phyloP scores from a whole-genome alignment of 1,284 basidiomycete genomes.

The Ustilago tritici region DNA sequence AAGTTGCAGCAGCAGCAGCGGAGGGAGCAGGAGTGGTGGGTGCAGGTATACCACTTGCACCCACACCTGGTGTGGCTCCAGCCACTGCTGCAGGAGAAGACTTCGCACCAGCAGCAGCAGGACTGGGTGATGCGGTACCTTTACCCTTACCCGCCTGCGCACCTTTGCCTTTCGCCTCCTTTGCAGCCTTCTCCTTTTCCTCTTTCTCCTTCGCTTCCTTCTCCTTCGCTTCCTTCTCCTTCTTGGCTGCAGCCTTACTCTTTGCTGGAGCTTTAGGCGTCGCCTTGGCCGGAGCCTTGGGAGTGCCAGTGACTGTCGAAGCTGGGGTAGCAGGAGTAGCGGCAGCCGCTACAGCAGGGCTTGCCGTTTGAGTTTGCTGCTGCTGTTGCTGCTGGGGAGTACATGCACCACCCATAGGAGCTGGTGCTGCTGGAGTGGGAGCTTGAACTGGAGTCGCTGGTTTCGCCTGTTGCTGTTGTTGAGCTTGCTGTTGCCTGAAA shows the following conservation, averaged over 20 bases:
- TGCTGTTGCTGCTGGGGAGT: constrained; percentile 19
- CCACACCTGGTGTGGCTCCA: constrained; percentile 4
- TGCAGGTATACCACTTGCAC: constrained; percentile 5
- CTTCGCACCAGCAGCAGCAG: constrained; percentile 13
- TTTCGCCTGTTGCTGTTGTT: constrained; percentile 30
- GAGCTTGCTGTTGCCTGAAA: constrained; percentile 55
- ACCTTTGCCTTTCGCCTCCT: constrained; percentile 32
- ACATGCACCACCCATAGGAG: background rate
- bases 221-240: constrained; percentile 45
- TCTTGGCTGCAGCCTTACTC: constrained; percentile 39
- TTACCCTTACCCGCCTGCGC: constrained; percentile 20
- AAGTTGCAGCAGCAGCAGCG: constrained; percentile 11
- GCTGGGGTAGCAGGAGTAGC: constrained; percentile 18
- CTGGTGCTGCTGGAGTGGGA: constrained; percentile 11
- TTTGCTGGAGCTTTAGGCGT: constrained; percentile 40
- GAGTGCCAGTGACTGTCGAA: constrained; percentile 12
- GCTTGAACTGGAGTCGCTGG: constrained; percentile 17
- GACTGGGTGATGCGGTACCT: constrained; percentile 14
- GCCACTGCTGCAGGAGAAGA: constrained; percentile 24
- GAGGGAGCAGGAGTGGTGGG: background rate
- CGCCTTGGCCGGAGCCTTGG: constrained; percentile 27
- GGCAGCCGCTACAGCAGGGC: constrained; percentile 22
- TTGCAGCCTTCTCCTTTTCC: constrained; percentile 42
- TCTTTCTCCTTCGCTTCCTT: constrained; percentile 38
- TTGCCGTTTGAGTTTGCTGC: constrained; percentile 22